Percentiles rank a stretch among this genome's conserved stretches.
phyloP scores from a whole-genome alignment of 495 filamentous ascomycete genomes.

The Jackrogersella multiformis region DNA sequence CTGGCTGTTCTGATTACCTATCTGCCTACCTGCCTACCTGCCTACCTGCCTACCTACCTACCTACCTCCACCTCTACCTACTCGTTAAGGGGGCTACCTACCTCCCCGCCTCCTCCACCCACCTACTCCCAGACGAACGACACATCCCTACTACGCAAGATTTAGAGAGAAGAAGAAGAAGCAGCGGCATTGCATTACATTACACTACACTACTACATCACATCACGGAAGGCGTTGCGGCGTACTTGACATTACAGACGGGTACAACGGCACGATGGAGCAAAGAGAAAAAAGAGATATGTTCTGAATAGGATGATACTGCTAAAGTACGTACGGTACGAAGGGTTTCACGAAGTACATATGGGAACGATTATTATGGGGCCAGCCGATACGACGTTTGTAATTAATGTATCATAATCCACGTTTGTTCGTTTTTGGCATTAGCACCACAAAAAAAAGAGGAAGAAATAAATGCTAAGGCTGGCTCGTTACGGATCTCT shows the following conservation, averaged over 20 bases:
- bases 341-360: conserved; percentile 31
- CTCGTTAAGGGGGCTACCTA: no score
- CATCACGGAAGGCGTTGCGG: conserved; percentile 29
- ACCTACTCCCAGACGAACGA: neutral
- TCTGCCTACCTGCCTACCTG: conserved; percentile 3
- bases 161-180: neutral
- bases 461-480: conserved; percentile 23
- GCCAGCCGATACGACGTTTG: conserved; percentile 24
- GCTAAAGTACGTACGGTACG: conserved; percentile 7
- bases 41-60: no score
- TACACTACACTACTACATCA: conserved; percentile 1
- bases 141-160: neutral
- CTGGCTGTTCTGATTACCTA: conserved; percentile 73
- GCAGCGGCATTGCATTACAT: no score
- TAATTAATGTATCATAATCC: conserved; percentile 48
- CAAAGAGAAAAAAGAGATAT: conserved; percentile 1
- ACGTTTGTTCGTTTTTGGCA: conserved; percentile 20
- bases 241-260: conserved; percentile 5
- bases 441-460: neutral
- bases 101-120: no score
- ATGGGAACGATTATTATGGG: conserved; percentile 16
- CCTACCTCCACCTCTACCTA: no score
- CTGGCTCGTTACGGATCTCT: conserved; percentile 12
- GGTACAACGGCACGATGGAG: conserved; percentile 12
- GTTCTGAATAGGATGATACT: conserved; percentile 3